Percentiles rank a stretch among this genome's conserved stretches.
phyloP scores from a whole-genome alignment of 2,329 filamentous ascomycete genomes.

The Zopfia rhizophila region DNA sequence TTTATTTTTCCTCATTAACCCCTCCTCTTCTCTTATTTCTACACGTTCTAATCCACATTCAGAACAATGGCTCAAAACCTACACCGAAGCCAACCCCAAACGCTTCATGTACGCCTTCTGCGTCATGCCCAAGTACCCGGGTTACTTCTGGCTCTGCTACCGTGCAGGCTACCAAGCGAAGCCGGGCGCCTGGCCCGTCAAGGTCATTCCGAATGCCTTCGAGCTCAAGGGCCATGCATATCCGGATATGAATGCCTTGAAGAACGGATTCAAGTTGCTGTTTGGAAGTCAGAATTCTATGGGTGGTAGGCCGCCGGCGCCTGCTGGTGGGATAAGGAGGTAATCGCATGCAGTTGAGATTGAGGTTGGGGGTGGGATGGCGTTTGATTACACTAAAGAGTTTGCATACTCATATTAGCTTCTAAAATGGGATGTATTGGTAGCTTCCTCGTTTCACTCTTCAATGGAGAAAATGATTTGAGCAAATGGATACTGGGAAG shows the following conservation, averaged over 20 bases:
- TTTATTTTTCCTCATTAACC: slow-evolving; percentile 26
- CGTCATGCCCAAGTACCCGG: slow-evolving; percentile 88
- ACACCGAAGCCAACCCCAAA: slow-evolving; percentile 94
- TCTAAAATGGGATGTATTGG: no score
- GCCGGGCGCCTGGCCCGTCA: slow-evolving; percentile 83
- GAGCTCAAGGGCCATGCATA: slow-evolving; percentile 90
- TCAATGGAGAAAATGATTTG: no score
- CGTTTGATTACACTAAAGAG: no score
- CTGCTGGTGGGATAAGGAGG: no score
- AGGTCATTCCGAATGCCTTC: slow-evolving; percentile 91
- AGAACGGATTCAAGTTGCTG: slow-evolving; percentile 95
- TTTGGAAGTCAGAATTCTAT: slow-evolving; percentile 66
- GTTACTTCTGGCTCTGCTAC: slow-evolving; percentile 96
- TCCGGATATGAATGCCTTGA: slow-evolving; percentile 92
- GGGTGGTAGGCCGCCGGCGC: background rate
- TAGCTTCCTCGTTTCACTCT: no score
- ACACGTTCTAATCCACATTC: slow-evolving; percentile 21
- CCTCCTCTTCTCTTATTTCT: slow-evolving; percentile 17
- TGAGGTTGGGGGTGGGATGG: no score
- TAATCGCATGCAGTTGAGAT: no score
- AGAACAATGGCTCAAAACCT: slow-evolving; percentile 97
- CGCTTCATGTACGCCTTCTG: slow-evolving; percentile 96
- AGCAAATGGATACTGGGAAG: no score
- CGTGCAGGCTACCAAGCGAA: slow-evolving; percentile 83
- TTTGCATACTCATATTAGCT: no score